These are phyloP conservation scores for Sphagnum contortum DNA, from an alignment of 225 moss, liverwort and hornwort genomes.

Conservation along the genomic window DNA sequence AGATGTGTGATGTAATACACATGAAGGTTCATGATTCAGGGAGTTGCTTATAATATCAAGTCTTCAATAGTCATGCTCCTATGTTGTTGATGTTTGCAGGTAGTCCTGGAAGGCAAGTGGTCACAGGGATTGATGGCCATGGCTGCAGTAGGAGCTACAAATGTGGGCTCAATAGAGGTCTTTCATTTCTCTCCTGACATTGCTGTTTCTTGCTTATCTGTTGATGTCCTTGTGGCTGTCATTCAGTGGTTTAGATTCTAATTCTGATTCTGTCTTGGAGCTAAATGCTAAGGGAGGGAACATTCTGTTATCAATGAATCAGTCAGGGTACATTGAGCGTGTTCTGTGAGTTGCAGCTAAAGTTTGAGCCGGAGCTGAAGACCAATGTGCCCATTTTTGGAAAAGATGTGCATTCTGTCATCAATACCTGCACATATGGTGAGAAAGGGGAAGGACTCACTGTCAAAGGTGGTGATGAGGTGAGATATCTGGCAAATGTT, in stretches of 20 bases:
- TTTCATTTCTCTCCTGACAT: not conserved
- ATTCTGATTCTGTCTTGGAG: too few species aligned
- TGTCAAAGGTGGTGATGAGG: slow-evolving; percentile 88
- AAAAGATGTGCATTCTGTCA: slow-evolving; percentile 24
- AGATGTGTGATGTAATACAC: too few species aligned
- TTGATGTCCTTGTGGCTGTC: not conserved
- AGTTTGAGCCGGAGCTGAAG: slow-evolving; percentile 72
- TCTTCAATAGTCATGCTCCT: too few species aligned
- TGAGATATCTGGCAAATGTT: not conserved
- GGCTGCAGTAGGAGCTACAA: slow-evolving; percentile 94
- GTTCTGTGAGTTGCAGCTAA: slow-evolving; percentile 19
- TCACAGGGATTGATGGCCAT: slow-evolving; percentile 94
- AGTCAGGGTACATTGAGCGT: not conserved
- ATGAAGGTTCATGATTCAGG: too few species aligned
- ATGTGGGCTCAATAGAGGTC: slow-evolving; percentile 91
- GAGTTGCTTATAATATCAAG: too few species aligned
- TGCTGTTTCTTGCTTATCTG: not conserved
- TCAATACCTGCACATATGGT: slow-evolving; percentile 53
- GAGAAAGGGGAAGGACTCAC: slow-evolving; percentile 40
- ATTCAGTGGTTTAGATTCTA: too few species aligned
- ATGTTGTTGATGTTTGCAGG: slow-evolving; percentile 10
- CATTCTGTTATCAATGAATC: too few species aligned
- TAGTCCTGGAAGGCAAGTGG: slow-evolving; percentile 88
- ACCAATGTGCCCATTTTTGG: slow-evolving; percentile 60
- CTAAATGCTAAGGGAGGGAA: too few species aligned